Base-by-base conservation (phyloP, 495 filamentous ascomycete species). In the Recurvomyces mirabilis region DNA sequence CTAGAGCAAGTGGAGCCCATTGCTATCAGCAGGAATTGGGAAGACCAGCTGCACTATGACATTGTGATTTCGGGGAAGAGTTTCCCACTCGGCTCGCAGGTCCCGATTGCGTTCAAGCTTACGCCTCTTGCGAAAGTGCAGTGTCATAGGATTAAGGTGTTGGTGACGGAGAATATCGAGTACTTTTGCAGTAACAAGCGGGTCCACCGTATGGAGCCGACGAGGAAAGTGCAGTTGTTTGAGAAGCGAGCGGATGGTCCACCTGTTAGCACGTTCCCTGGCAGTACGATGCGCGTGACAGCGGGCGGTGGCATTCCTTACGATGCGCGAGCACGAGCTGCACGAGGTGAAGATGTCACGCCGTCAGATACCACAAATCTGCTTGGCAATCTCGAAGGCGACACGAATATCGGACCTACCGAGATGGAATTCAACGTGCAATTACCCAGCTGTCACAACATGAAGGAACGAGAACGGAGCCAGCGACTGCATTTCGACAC, bases 21-120 rank as follows among this genome's bases (percentile, higher is more conserved):
- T 60, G 89, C 89, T 17, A 96, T 98, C 55, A 94, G 84, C 41
- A 72, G 91, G 19, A 88, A 87, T 43, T 98, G 91, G 91, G 91
- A 98, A 56, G 93, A 98, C 56, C 91, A 98, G 56, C 72, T 98
- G 24, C 88, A 95, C 55, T 98, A 98, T 63, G 91, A 98, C 54
- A 98, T 98, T 47, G 84, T 96, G 54, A 94, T 98, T 48, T 95
- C 89, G 3, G 91, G 93, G 39, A 98, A 98, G 75, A 94, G 89
- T 1, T 98, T 98, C 55, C 87, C 91, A 3, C 70, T 98, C 12
- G 93, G 93, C 15, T 72, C 83, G 3, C 86, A 87, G 54, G 87
- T 98, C 19, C 91, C 91, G 12, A 94, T 98, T 46, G 91, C 93
- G 1, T 96, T 98, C 70, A 96, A 94, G 56, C 71, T 98, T 45